Percentiles rank a stretch among this genome's conserved stretches.
phyloP scores from a whole-genome alignment of 345 rosid genomes.

The Populus deltoides region DNA sequence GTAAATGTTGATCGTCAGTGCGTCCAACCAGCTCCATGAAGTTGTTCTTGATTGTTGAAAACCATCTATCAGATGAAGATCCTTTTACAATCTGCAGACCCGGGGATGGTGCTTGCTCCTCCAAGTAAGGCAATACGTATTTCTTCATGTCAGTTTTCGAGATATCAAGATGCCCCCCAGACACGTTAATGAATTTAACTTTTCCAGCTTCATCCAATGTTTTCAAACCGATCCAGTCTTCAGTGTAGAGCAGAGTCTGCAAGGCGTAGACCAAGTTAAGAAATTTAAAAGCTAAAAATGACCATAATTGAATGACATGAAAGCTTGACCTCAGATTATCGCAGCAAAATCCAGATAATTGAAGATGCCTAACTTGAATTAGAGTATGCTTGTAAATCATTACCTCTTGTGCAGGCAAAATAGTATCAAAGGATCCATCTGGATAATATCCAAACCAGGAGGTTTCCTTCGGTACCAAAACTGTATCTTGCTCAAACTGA shows the following conservation, averaged over 20 bases:
- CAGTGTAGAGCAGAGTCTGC: conserved; percentile 56
- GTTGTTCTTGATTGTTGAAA: conserved; percentile 28
- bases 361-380: neutral
- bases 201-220: conserved; percentile 66
- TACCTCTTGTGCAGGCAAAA: conserved; percentile 71
- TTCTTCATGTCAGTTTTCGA: conserved; percentile 54
- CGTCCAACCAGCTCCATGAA: conserved; percentile 32
- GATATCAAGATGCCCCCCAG: conserved; percentile 62
- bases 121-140: conserved; percentile 58
- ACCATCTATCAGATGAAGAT: conserved; percentile 30
- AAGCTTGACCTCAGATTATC: neutral
- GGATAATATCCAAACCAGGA: conserved; percentile 81
- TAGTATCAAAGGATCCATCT: conserved; percentile 52
- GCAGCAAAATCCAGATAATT: neutral
- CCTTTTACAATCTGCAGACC: conserved; percentile 8
- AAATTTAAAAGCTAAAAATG: neutral
- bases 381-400: neutral
- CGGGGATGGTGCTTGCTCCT: conserved; percentile 27
- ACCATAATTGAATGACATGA: neutral
- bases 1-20: conserved; percentile 23
- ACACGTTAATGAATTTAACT: conserved; percentile 53
- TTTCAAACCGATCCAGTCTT: conserved; percentile 79
- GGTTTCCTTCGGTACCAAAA: conserved; percentile 78
- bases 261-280: neutral
- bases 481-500: conserved; percentile 78